These are phyloP conservation scores for Solanum hybrid DNA, from an alignment of 305 asterid genomes.

Conservation along the genomic window DNA sequence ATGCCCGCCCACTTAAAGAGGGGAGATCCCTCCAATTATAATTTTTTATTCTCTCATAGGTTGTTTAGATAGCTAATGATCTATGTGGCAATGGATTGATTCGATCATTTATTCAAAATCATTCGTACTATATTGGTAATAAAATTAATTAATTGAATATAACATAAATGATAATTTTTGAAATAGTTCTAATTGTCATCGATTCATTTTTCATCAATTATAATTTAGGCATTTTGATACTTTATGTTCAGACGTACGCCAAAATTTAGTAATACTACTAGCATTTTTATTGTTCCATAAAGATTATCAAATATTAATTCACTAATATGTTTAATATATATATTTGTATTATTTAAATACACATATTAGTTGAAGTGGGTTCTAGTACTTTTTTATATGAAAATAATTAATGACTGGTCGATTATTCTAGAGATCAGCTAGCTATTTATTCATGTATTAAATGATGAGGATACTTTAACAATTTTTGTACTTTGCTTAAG, in stretches of 20 bases:
- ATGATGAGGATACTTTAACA: background rate
- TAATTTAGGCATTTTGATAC: too few species aligned
- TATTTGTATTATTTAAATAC: background rate
- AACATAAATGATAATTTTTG: too few species aligned
- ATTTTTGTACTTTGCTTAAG: too few species aligned
- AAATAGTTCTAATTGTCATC: too few species aligned
- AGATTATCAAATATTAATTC: background rate
- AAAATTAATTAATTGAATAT: background rate
- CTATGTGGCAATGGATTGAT: background rate
- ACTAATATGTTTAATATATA: background rate
- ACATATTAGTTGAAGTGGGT: background rate
- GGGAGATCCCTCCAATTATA: background rate
- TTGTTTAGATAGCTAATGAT: background rate
- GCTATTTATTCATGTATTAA: background rate
- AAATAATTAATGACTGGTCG: too few species aligned
- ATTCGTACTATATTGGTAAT: too few species aligned
- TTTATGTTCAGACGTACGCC: too few species aligned
- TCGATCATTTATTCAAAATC: background rate
- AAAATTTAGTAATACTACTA: too few species aligned
- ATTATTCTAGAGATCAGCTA: background rate
- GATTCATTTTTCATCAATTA: too few species aligned
- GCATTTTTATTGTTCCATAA: too few species aligned
- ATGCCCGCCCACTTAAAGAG: too few species aligned
- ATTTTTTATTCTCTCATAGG: too few species aligned
- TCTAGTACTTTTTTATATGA: background rate